Conservation (phyloP, 371 early-diverging fungal genomes). For the Capillidium heterosporum region DNA sequence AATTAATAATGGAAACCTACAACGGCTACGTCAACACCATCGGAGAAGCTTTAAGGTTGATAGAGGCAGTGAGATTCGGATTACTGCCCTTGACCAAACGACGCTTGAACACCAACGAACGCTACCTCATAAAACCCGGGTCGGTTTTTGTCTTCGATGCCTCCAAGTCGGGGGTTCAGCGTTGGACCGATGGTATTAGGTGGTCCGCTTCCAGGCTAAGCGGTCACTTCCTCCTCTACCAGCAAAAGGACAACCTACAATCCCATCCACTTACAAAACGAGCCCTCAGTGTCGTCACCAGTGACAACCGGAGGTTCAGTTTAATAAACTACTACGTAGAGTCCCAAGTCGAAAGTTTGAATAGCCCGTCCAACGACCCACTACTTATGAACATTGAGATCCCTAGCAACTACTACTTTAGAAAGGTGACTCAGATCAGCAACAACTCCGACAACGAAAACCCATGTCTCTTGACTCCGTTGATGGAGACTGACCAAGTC, state of each 20-base stretch:
- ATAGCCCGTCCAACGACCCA: background rate
- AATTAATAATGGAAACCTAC: slow-evolving; percentile 40
- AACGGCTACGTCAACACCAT: slow-evolving; percentile 49
- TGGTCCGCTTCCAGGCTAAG: slow-evolving; percentile 73
- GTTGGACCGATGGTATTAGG: slow-evolving; percentile 76
- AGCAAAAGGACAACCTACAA: slow-evolving; percentile 29
- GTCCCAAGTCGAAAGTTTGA: background rate
- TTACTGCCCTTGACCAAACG: slow-evolving; percentile 37
- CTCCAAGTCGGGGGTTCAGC: slow-evolving; percentile 60
- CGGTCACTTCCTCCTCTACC: slow-evolving; percentile 59
- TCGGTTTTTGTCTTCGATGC: slow-evolving; percentile 66
- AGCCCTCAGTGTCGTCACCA: background rate
- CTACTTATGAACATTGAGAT: background rate
- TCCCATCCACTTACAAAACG: background rate
- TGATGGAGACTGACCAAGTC: too few species aligned
- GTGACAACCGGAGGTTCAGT: background rate
- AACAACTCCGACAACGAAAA: too few species aligned
- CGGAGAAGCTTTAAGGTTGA: slow-evolving; percentile 51
- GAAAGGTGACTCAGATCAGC: background rate
- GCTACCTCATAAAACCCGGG: slow-evolving; percentile 42
- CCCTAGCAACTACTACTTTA: slow-evolving; percentile 4
- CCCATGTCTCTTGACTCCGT: too few species aligned
- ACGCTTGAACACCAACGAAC: slow-evolving; percentile 51
- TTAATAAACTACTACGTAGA: background rate
- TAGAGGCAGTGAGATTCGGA: slow-evolving; percentile 58